Evolutionary conservation across 805 yeast genomes (phyloP).

Genomic region (Kodamaea kaohsiungensis): DNA sequence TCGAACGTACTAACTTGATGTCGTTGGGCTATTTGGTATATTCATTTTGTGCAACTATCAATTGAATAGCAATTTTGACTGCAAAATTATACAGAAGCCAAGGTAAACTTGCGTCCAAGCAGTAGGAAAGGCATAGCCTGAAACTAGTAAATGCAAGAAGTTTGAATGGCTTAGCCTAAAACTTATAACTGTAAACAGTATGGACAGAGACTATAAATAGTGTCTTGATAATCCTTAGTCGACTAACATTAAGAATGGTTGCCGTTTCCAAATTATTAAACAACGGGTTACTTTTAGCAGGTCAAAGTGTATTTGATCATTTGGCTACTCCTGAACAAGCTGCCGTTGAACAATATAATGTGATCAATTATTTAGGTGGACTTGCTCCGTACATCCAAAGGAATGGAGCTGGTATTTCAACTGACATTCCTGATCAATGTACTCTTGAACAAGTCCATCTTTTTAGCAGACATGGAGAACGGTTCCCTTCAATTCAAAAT

Average conservation of each 20-base stretch:
- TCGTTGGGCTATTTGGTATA: too few relatives aligned
- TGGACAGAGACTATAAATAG: too few relatives aligned
- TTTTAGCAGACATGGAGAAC: constrained; percentile 77
- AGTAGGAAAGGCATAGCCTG: too few relatives aligned
- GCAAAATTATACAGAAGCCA: too few relatives aligned
- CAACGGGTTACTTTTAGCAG: constrained; percentile 30
- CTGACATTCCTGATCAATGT: constrained; percentile 53
- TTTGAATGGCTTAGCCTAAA: too few relatives aligned
- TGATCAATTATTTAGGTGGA: constrained; percentile 55
- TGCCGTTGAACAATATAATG: constrained; percentile 45
- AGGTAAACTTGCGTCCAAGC: too few relatives aligned
- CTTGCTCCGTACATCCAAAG: constrained; percentile 56
- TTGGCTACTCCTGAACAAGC: constrained; percentile 44
- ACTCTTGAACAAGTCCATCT: constrained; percentile 67
- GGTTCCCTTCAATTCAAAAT: constrained; percentile 52
- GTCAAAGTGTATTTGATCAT: constrained; percentile 27
- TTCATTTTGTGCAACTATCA: too few relatives aligned
- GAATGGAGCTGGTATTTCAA: constrained; percentile 54
- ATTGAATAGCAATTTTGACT: too few relatives aligned
- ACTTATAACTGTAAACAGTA: too few relatives aligned
- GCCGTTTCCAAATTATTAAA: constrained; percentile 29
- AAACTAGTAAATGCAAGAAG: too few relatives aligned
- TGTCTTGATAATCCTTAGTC: too few relatives aligned
- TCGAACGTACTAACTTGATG: too few relatives aligned
- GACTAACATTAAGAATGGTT: constrained; percentile 22